Evolutionary conservation across 495 filamentous ascomycete genomes (phyloP), one percentile per base, ranked within the genome.

Genomic region (Tuber indicum): DNA sequence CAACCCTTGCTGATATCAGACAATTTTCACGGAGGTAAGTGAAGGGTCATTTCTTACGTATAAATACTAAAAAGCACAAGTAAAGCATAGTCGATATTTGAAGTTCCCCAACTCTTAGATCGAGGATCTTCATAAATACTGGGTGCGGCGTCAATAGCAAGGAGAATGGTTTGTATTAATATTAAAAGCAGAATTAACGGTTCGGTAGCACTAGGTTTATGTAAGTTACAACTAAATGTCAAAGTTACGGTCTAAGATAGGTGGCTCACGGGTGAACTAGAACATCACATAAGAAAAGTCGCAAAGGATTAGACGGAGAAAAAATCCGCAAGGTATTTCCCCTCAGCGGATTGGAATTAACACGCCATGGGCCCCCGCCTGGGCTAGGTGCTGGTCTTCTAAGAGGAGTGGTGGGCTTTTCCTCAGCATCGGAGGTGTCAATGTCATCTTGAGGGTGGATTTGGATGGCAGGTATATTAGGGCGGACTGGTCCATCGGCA

Each of bases 251-350:
- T 32, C 58, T 32, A 26, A 74, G 46, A 17, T 23, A 74, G 44
- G 73, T 26, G 49, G 80, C 82, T 79, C 74, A 90, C 8, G 93
- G 91, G 83, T 96, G 91, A 32, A 98, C 92, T n/a, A 99, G 86
- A 12, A 98, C 77, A 84, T 97, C 92, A 82, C 94, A 97, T 8
- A 98, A 85, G 83, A 88, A 87, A 72, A 91, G 86, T 73, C 96
- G 89, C 43, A 98, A 76, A 74, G 87, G 87, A 80, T 91, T 96
- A 36, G 94, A 89, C 0, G 94, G 91, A 12, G 91, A 87, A 80
- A 98, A 92, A 36, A 98, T 89, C 9, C 94, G 92, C 39, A 99
- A 87, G n/a, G 92, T 91, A 78, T 91, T 94, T 70, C 96, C 96
- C 84, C 87, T 91, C 26, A 99, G 87, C 3, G 96, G 96, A 84